Base-by-base conservation (phyloP, 2,329 filamentous ascomycete species). In the Thermochaetoides dissita region DNA sequence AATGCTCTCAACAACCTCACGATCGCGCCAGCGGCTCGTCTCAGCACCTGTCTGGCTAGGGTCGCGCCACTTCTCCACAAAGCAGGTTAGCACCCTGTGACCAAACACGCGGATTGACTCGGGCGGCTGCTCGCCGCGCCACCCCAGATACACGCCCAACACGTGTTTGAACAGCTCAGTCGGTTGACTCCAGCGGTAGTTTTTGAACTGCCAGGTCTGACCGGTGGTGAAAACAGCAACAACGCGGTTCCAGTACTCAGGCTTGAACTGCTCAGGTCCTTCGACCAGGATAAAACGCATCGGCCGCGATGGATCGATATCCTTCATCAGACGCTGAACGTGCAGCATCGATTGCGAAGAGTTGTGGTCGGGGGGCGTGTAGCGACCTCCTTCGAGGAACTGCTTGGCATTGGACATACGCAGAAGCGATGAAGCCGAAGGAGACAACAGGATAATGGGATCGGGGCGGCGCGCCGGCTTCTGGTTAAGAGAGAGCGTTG, bases 121-220 rank as follows among this genome's bases (percentile, higher is more conserved):
- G 1, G 91, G 91, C 3, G 80, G 63, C 48, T 78, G 72, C 56
- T 96, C 88, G 39, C 84, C 87, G 47, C 83, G 76, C 85, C 87
- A 96, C 3, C 91, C 91, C 2, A 98, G 79, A 56, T 85, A 94
- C 39, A 98, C 68, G 43, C 91, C 91, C 10, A 86, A 70, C 2
- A 86, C 84, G 56, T 95, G 84, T 51, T 79, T 77, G 66, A 98
- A 98, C 39, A 98, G 70, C 57, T 96, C 91, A 10, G 79, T 73
- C 0, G 91, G 84, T 43, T 82, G 81, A 52, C 81, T 81, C 86
- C 91, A 98, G 63, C 94, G 94, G 73, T 98, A 98, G 52, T 79
- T 84, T 65, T 95, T 94, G 67, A 98, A 98, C 64, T 98, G 91
- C 91, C 91, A 98, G 8, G 82, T 79, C 65, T 98, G 91, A 31